Conservation (phyloP, 176 grass and related monocot genomes). For the Otatea glauca region DNA sequence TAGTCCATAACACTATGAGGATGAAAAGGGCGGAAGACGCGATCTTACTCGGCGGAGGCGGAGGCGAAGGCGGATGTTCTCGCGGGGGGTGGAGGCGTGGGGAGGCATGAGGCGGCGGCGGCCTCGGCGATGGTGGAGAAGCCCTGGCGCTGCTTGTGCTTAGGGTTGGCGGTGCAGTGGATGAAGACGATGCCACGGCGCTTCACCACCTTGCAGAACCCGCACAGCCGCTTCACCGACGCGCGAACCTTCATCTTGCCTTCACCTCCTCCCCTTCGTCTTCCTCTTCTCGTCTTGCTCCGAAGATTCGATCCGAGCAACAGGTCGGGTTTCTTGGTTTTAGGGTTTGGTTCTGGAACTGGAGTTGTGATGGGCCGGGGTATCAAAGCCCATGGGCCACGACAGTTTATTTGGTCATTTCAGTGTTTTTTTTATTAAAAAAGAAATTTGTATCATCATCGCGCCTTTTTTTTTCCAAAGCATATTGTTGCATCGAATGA, state of each 20-base stretch:
- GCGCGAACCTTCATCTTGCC: slow-evolving; percentile 89
- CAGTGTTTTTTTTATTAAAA: no score
- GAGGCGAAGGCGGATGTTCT: slow-evolving; percentile 22
- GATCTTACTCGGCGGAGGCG: slow-evolving; percentile 43
- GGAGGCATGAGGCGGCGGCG: slow-evolving; percentile 28
- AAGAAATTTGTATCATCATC: no score
- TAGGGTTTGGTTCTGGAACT: slow-evolving; percentile 27
- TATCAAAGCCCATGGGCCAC: background rate
- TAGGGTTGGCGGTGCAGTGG: slow-evolving; percentile 80
- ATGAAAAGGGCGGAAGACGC: background rate
- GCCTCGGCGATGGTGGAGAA: slow-evolving; percentile 75
- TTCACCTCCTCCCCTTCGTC: background rate
- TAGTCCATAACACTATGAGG: background rate
- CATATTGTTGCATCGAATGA: background rate
- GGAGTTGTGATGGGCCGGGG: background rate
- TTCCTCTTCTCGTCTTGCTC: background rate
- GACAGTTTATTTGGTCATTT: no score
- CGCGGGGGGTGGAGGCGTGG: slow-evolving; percentile 6
- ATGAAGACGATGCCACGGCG: slow-evolving; percentile 89
- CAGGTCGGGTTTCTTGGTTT: background rate
- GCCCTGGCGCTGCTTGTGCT: slow-evolving; percentile 98
- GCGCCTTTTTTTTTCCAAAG: background rate
- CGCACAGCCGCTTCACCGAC: slow-evolving; percentile 91
- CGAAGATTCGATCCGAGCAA: background rate
- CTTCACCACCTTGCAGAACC: slow-evolving; percentile 86